Base-by-base conservation (phyloP, 768 basidiomycete species). In the Pleurotus pulmonarius region DNA sequence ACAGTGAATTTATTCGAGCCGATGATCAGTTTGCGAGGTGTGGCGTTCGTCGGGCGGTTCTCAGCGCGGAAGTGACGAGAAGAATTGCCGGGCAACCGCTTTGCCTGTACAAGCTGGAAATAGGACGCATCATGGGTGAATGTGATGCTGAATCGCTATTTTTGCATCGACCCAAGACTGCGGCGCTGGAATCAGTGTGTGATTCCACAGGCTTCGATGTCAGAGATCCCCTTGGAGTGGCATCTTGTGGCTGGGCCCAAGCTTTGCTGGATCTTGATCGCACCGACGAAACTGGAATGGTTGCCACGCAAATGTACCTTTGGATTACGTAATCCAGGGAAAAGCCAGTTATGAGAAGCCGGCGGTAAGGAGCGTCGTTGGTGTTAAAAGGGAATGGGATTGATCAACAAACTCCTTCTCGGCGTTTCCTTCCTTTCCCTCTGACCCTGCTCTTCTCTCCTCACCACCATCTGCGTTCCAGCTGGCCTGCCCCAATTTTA, bases 401-500 rank as follows among this genome's bases (percentile, higher is more conserved):
- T 64, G 63, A 62, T 62, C 59, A 60, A 63, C 58, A 63, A 61
- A 60, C 57, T 54, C 56, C 54, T 59, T 62, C 51, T 59, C 46
- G 22, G 46, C 46, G 46, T 53, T 53, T 53, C 39, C 51, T 53
- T 60, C 59, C 39, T 59, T 61, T 43, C 56, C 58, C 61, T 46
- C 59, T 55, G 55, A 58, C 46, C 55, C 56, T 39, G 56, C 57
- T 54, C 43, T 55, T 34, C 39, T 29, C 40, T 16, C 40, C 54
- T 43, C 51, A 29, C 51, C n/a, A 45, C 57, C 53, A 46, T 61
- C 58, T 41, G 46, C 60, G 55, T 44, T 54, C 45, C 48, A 34
- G 26, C 48, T 26, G 48, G 48, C 16, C 48, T 49, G 48, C 46
- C 24, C 22, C 18, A 25, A 8, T 20, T 44, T 44, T 15, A 9